Conservation (phyloP, 768 basidiomycete genomes). For the Suillus cothurnatus region DNA sequence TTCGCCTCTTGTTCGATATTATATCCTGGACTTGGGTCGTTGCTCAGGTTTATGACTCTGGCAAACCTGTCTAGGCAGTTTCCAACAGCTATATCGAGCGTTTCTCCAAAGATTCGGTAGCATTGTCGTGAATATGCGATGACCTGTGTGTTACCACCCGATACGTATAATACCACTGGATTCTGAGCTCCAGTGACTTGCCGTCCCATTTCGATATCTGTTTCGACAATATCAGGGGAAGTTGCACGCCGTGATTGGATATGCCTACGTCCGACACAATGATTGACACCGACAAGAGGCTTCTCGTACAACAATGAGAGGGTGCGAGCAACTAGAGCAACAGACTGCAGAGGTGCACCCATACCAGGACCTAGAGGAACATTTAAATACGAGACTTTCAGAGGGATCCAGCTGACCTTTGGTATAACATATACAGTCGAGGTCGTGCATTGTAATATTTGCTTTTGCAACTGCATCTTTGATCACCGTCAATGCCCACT, state of each 20-base stretch:
- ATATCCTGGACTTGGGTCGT: conserved; percentile 95
- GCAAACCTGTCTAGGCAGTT: conserved; percentile 99
- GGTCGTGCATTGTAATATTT: conserved; percentile 65
- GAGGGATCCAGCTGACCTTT: conserved; percentile 65
- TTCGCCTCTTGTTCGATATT: conserved; percentile 98
- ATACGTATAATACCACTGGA: conserved; percentile 96
- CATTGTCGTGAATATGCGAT: conserved; percentile 98
- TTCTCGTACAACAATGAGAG: conserved; percentile 86
- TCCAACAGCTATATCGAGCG: conserved; percentile 98
- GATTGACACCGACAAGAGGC: conserved; percentile 97
- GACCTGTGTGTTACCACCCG: conserved; percentile 98
- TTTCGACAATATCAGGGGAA: not conserved
- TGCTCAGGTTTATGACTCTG: conserved; percentile 88
- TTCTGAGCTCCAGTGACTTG: conserved; percentile 93
- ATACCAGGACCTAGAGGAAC: conserved; percentile 86
- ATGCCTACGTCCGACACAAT: conserved; percentile 92
- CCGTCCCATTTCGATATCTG: conserved; percentile 99
- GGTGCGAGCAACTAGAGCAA: conserved; percentile 91
- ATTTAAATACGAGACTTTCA: not conserved
- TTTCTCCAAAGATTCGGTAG: conserved; percentile 98
- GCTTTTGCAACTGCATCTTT: conserved; percentile 73
- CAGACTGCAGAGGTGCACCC: conserved; percentile 96
- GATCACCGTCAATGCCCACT: conserved; percentile 88
- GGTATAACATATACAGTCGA: conserved; percentile 97
- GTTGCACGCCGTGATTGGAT: not conserved